These are phyloP conservation scores for Marchantia paleacea DNA, from an alignment of 225 moss, liverwort and hornwort genomes.

Conservation along the genomic window DNA sequence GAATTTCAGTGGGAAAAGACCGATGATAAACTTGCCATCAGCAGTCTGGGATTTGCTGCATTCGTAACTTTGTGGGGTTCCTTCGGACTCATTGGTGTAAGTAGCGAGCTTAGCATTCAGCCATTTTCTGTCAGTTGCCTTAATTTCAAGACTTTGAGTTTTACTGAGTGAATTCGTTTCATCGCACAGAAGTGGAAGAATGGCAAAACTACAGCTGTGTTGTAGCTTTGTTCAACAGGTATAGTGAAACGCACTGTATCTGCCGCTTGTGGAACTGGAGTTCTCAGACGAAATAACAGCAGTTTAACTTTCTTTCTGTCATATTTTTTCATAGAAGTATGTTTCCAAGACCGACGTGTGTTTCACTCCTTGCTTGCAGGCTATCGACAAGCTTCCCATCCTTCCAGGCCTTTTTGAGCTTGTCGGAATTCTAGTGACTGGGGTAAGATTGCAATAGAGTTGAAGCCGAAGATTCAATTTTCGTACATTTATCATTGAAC, in stretches of 20 bases:
- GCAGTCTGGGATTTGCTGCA: conserved; percentile 52
- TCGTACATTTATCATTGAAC: too few species aligned
- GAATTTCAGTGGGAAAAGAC: conserved; percentile 64
- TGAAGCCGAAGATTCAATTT: too few species aligned
- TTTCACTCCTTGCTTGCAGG: conserved; percentile 30
- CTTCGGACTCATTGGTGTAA: conserved; percentile 58
- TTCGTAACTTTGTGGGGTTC: conserved; percentile 70
- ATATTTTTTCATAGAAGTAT: neutral
- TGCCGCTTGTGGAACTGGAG: too few species aligned
- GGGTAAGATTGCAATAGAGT: conserved; percentile 38
- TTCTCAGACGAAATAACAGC: too few species aligned
- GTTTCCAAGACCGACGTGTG: neutral
- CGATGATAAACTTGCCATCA: conserved; percentile 72
- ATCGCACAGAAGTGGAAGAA: too few species aligned
- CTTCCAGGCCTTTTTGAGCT: conserved; percentile 63
- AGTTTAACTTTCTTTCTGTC: too few species aligned
- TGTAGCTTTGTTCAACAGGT: too few species aligned
- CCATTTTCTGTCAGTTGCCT: neutral
- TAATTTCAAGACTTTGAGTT: neutral
- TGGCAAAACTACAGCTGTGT: too few species aligned
- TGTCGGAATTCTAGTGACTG: conserved; percentile 61
- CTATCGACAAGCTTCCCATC: conserved; percentile 63
- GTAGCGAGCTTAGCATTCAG: conserved; percentile 11
- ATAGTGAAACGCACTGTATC: too few species aligned
- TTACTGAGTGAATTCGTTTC: too few species aligned